These are phyloP conservation scores for Arthrobotrys sinensis DNA, from an alignment of 2,329 filamentous ascomycete genomes.

Conservation along the genomic window DNA sequence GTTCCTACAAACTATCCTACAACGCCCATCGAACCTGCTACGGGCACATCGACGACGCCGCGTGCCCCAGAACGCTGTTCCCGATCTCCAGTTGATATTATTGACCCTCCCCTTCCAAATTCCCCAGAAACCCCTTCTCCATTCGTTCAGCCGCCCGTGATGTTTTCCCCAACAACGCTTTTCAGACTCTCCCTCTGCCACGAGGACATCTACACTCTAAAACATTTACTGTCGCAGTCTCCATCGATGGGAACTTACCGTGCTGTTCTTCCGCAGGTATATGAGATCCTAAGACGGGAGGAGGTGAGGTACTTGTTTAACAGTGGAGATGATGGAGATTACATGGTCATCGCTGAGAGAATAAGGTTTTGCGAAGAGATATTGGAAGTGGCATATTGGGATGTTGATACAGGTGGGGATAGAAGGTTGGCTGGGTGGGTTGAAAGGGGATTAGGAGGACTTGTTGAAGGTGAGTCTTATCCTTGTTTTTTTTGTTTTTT, in stretches of 20 bases:
- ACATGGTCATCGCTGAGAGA: constrained; percentile 17
- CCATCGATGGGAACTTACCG: constrained; percentile 26
- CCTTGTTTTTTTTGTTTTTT: constrained; percentile 4
- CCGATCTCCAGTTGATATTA: constrained; percentile 3
- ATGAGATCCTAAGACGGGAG: constrained; percentile 35
- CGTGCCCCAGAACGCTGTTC: background rate
- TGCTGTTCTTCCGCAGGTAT: constrained; percentile 32
- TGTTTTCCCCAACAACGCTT: constrained; percentile 47
- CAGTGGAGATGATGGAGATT: constrained; percentile 20
- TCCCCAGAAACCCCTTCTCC: constrained; percentile 14
- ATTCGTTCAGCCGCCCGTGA: constrained; percentile 7
- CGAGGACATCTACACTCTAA: constrained; percentile 35
- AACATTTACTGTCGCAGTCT: constrained; percentile 16
- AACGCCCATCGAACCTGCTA: constrained; percentile 1
- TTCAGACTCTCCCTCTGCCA: constrained; percentile 35
- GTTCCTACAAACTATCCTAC: background rate
- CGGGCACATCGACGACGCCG: background rate
- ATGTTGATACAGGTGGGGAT: constrained; percentile 52
- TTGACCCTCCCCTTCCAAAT: background rate
- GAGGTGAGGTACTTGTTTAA: constrained; percentile 42
- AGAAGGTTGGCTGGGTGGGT: constrained; percentile 51
- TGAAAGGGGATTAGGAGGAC: constrained; percentile 38
- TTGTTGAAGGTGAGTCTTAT: constrained; percentile 49
- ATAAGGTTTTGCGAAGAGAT: constrained; percentile 48
- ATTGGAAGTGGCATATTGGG: constrained; percentile 56